phyloP scores from a whole-genome alignment of 2,329 filamentous ascomycete genomes.

The Colletotrichum eremochloae region DNA sequence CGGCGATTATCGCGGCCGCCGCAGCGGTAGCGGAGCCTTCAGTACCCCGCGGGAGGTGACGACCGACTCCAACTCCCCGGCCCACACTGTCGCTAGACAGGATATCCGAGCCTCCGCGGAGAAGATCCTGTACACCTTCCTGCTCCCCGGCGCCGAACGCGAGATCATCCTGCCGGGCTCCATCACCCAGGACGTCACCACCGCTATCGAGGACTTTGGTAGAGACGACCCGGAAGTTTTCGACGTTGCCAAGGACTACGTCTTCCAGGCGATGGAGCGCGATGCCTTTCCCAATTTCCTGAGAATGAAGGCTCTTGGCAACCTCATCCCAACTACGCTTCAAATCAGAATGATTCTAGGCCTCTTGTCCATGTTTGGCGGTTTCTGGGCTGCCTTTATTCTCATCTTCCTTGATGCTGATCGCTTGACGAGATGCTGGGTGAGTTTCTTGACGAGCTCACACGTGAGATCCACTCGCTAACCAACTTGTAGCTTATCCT shows the following conservation, averaged over 20 bases:
- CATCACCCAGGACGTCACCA: constrained; percentile 88
- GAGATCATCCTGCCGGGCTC: constrained; percentile 93
- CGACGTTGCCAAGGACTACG: constrained; percentile 97
- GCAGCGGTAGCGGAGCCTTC: constrained; percentile 68
- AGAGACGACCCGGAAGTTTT: constrained; percentile 98
- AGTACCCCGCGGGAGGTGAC: constrained; percentile 73
- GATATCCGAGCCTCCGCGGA: constrained; percentile 95
- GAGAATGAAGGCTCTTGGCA: constrained; percentile 93
- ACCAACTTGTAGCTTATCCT: constrained; percentile 71
- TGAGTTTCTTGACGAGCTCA: constrained; percentile 60
- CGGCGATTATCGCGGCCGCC: too few relatives aligned
- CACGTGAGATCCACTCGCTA: constrained; percentile 21
- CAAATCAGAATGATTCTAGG: constrained; percentile 88
- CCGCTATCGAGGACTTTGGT: constrained; percentile 89
- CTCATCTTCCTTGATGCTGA: constrained; percentile 90
- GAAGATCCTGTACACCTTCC: constrained; percentile 98
- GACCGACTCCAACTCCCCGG: constrained; percentile 85
- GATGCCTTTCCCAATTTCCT: constrained; percentile 99
- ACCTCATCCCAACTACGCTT: constrained; percentile 91
- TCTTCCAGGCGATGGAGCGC: constrained; percentile 99
- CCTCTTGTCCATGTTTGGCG: constrained; percentile 87
- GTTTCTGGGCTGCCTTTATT: constrained; percentile 93
- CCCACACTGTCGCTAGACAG: constrained; percentile 85
- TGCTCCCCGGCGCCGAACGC: constrained; percentile 93
- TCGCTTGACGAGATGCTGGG: constrained; percentile 84